Percentiles rank a stretch among this genome's conserved stretches.
Evolutionary conservation across 176 grass and related monocot species (phyloP).

Genomic region (Paspalum notatum): DNA sequence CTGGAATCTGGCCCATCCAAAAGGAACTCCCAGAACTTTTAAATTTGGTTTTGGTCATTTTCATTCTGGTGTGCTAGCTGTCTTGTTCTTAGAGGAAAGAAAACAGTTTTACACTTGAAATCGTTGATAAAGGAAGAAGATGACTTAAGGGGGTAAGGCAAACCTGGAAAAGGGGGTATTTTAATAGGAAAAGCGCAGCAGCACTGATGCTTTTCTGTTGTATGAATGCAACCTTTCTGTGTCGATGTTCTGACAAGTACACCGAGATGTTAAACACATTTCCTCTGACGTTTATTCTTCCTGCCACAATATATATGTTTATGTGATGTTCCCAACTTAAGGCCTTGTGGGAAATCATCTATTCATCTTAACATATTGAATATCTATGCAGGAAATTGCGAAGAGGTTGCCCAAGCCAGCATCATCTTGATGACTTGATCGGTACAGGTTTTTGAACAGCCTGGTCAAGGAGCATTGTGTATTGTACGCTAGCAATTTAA

Average conservation of each 20-base stretch:
- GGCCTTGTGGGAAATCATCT: not conserved
- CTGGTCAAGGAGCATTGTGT: constrained; percentile 22
- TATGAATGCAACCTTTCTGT: not conserved
- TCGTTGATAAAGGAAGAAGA: not conserved
- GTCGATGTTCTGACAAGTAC: constrained; percentile 1
- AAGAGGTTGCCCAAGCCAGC: constrained; percentile 45
- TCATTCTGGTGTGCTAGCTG: not conserved
- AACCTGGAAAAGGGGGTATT: not conserved
- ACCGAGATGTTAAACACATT: not conserved
- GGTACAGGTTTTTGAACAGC: not conserved
- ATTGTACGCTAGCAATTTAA: constrained; percentile 29
- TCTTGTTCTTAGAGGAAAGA: not conserved
- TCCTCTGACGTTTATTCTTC: not conserved
- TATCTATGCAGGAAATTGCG: constrained; percentile 37
- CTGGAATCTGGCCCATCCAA: not conserved
- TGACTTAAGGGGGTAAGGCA: not conserved
- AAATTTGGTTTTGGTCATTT: not conserved
- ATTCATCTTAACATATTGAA: not conserved
- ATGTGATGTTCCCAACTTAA: not conserved
- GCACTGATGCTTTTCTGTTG: not conserved
- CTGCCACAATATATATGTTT: not conserved
- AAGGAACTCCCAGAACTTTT: constrained; percentile 5
- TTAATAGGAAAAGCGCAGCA: not conserved
- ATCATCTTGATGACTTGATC: constrained; percentile 24
- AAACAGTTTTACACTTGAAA: not conserved